phyloP scores from a whole-genome alignment of 371 early-diverging fungal genomes.

The Antonospora locustae region DNA sequence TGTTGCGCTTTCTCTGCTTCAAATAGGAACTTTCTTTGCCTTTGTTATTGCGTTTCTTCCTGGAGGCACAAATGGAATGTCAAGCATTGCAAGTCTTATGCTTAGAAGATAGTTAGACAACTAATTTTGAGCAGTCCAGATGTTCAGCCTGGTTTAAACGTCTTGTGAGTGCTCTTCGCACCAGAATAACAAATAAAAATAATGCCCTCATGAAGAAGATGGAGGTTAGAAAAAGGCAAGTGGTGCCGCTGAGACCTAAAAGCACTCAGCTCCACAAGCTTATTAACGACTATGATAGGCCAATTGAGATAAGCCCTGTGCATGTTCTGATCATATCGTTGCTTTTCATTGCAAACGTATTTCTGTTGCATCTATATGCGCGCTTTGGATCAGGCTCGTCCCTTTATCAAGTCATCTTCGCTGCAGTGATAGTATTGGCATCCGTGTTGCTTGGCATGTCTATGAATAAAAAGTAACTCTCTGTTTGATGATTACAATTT shows the following conservation, averaged over 20 bases:
- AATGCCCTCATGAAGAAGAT: no score
- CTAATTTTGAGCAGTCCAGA: constrained; percentile 3
- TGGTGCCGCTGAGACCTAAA: no score
- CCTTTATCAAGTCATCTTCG: constrained; percentile 33
- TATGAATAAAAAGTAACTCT: constrained; percentile 15
- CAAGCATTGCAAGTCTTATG: constrained; percentile 30
- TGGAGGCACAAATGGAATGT: constrained; percentile 40
- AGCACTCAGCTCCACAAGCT: no score
- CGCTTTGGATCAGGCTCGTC: constrained; percentile 42
- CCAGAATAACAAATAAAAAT: no score
- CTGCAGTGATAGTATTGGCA: constrained; percentile 20
- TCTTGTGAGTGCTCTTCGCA: no score
- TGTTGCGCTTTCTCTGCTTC: constrained; percentile 25
- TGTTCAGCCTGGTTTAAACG: no score
- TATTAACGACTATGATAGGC: not conserved
- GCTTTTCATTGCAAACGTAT: constrained; percentile 48
- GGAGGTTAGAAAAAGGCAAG: no score
- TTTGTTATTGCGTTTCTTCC: constrained; percentile 48
- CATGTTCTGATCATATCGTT: constrained; percentile 51
- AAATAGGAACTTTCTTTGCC: constrained; percentile 37
- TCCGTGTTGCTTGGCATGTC: constrained; percentile 18
- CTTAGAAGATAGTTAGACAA: constrained; percentile 23
- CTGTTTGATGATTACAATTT: not conserved
- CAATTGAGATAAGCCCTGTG: constrained; percentile 28
- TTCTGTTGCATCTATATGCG: constrained; percentile 48